A percentile compares a stretch with the other conserved stretches of the same genome.
phyloP scores from a whole-genome alignment of 1,139 yeast genomes.

The Geotrichum phurueaensis region DNA sequence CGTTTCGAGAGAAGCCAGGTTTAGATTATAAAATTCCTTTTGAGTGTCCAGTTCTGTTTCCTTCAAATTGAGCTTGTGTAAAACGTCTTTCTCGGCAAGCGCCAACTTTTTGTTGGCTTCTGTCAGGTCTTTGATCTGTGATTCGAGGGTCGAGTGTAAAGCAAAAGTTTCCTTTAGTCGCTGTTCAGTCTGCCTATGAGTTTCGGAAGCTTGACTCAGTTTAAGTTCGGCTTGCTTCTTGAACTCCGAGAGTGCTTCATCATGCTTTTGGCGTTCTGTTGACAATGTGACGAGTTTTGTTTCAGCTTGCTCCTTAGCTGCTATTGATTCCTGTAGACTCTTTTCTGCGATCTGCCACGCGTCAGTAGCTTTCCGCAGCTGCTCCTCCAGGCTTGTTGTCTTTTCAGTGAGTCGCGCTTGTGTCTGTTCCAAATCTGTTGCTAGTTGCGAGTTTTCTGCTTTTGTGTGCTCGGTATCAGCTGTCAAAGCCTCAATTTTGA shows the following conservation, averaged over 20 bases:
- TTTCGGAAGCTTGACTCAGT: neutral
- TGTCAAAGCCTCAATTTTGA: neutral
- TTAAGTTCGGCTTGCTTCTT: slow-evolving; percentile 16
- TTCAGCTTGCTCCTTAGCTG: neutral
- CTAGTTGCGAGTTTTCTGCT: neutral
- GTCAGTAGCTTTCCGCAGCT: neutral
- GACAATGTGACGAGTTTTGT: neutral
- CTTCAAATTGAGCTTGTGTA: neutral
- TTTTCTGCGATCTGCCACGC: neutral
- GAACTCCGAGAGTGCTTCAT: slow-evolving; percentile 12
- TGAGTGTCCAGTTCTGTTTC: neutral
- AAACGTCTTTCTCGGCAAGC: neutral
- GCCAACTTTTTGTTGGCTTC: neutral
- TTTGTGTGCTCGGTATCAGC: neutral
- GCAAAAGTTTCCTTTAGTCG: neutral
- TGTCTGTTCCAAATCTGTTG: neutral
- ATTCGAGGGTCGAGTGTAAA: neutral
- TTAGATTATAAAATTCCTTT: neutral
- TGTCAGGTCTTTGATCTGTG: neutral
- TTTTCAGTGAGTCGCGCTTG: neutral
- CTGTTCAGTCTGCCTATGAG: neutral
- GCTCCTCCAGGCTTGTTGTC: neutral
- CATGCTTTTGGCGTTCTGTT: slow-evolving; percentile 1
- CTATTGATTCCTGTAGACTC: neutral
- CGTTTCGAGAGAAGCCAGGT: neutral